Conservation (phyloP, 2,329 filamentous ascomycete genomes). For the Cladophialophora immunda region DNA sequence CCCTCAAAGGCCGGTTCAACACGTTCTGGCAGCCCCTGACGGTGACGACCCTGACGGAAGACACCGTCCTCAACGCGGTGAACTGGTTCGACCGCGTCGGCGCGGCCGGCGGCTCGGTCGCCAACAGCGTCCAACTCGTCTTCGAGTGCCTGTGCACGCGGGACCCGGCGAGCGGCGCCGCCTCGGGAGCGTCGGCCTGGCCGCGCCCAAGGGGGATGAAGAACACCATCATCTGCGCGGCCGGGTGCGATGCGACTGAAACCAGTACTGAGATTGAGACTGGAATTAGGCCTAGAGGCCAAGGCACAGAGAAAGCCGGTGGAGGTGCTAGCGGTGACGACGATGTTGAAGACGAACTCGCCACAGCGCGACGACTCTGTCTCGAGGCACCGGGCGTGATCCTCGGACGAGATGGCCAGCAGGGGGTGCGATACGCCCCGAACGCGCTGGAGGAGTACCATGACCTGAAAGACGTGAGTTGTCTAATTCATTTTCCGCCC, state of each 20-base stretch:
- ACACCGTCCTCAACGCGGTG: constrained; percentile 19
- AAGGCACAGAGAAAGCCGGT: background rate
- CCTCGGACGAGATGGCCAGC: background rate
- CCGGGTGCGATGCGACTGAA: constrained; percentile 13
- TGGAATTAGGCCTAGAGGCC: background rate
- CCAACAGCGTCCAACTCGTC: constrained; percentile 24
- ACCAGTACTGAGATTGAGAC: no score
- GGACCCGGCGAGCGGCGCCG: constrained; percentile 14
- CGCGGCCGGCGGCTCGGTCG: background rate
- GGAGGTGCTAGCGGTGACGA: constrained; percentile 8
- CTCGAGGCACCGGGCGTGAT: constrained; percentile 12
- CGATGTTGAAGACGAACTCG: constrained; percentile 9
- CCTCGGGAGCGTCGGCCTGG: constrained; percentile 22
- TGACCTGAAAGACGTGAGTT: constrained; percentile 24
- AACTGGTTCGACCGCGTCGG: constrained; percentile 23
- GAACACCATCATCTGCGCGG: constrained; percentile 26
- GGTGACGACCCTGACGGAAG: constrained; percentile 9
- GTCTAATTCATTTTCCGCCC: no score
- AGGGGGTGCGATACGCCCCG: constrained; percentile 14
- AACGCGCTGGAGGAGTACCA: constrained; percentile 33
- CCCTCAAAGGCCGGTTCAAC: constrained; percentile 21
- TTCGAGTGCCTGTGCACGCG: constrained; percentile 31
- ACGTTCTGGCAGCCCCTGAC: constrained; percentile 25
- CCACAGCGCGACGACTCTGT: constrained; percentile 18
- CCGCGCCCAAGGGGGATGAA: constrained; percentile 23